Percentiles rank a stretch among this genome's conserved stretches.
Evolutionary conservation across 1,284 basidiomycete species (phyloP).

Genomic region (Trichosporon asahii): DNA sequence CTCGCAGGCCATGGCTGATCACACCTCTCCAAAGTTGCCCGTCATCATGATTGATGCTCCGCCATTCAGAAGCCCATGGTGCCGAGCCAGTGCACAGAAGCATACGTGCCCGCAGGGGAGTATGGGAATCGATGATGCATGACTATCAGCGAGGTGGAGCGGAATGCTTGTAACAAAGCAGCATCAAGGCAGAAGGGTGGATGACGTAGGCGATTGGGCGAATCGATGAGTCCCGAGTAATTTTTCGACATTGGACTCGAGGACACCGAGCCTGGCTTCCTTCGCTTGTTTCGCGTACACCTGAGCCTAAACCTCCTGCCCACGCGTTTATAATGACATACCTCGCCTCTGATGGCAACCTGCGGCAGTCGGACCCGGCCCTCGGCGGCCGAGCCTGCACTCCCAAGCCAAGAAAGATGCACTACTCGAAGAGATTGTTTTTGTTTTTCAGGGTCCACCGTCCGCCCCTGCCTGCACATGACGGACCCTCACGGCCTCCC

Average conservation of each 20-base stretch:
- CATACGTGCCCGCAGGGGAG: no score
- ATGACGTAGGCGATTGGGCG: slow-evolving; percentile 6
- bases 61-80: background rate
- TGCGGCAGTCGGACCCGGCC: background rate
- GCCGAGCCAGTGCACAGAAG: no score
- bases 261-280: background rate
- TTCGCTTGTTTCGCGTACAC: background rate
- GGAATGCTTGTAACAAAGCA: background rate
- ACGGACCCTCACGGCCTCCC: background rate
- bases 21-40: background rate
- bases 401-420: background rate
- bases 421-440: background rate
- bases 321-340: slow-evolving; percentile 5
- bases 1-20: background rate
- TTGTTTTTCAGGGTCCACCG: background rate
- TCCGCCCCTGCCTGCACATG: background rate
- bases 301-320: background rate
- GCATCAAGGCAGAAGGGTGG: background rate
- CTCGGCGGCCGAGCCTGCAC: background rate
- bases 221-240: background rate
- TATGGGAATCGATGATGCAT: background rate
- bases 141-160: background rate
- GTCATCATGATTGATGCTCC: background rate
- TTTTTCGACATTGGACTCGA: background rate
- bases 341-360: background rate